A percentile compares a stretch with the other conserved stretches of the same genome.
Evolutionary conservation across 768 basidiomycete species (phyloP).

Genomic region (Phylloporus rhodoxanthus): DNA sequence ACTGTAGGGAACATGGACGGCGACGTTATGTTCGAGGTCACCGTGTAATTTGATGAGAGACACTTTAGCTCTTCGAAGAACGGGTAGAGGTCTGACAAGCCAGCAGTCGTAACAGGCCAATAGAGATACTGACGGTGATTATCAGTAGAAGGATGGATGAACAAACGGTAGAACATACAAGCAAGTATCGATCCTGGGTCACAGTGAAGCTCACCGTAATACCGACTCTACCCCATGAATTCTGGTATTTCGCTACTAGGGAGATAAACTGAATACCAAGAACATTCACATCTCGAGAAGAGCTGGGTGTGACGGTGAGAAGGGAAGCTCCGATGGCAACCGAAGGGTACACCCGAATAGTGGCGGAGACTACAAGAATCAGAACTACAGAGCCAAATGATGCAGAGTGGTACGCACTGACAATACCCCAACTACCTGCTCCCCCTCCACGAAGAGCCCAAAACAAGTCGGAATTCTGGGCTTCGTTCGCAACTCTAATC

Average conservation of each 20-base stretch:
- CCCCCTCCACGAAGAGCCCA: slow-evolving; percentile 53
- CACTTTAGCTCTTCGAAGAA: slow-evolving; percentile 17
- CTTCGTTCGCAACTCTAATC: slow-evolving; percentile 35
- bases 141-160: not conserved
- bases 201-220: slow-evolving; percentile 4
- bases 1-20: slow-evolving; percentile 12
- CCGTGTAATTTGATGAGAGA: slow-evolving; percentile 11
- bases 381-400: not conserved
- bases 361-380: slow-evolving; percentile 14
- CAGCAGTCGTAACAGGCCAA: slow-evolving; percentile 5
- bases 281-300: slow-evolving; percentile 5
- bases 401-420: slow-evolving; percentile 23
- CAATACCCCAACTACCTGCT: slow-evolving; percentile 45
- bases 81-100: slow-evolving; percentile 6
- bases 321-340: slow-evolving; percentile 9
- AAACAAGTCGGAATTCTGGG: slow-evolving; percentile 43
- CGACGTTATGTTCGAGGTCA: slow-evolving; percentile 14
- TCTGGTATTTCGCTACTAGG: slow-evolving; percentile 18
- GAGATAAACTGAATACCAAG: slow-evolving; percentile 18
- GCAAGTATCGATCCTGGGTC: slow-evolving; percentile 4
- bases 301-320: slow-evolving; percentile 1
- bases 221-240: slow-evolving; percentile 8
- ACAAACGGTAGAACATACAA: slow-evolving; percentile 7
- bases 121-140: slow-evolving; percentile 9
- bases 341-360: slow-evolving; percentile 10